phyloP scores from a whole-genome alignment of 75 land plant species.

The Pinus taeda region DNA sequence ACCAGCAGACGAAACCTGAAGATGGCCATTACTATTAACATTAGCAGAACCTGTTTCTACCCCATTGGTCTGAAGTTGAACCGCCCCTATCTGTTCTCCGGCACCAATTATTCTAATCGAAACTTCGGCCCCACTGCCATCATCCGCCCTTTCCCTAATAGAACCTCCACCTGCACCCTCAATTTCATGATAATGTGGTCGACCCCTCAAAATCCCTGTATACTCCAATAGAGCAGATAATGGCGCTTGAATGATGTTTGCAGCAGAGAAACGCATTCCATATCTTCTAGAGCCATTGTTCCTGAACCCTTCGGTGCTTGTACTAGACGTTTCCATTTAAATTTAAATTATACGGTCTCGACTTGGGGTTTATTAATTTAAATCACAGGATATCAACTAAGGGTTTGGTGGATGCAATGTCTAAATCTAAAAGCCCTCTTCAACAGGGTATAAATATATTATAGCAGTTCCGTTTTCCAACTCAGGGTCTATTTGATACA shows the following conservation, averaged over 20 bases:
- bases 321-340: conserved; percentile 4
- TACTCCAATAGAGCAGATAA: conserved; percentile 63
- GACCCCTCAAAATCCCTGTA: conserved; percentile 49
- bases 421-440: background rate
- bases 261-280: conserved; percentile 66
- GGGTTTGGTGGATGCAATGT: background rate
- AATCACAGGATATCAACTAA: background rate
- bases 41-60: conserved; percentile 1
- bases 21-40: background rate
- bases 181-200: conserved; percentile 39
- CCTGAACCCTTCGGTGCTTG: background rate
- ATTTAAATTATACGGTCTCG: background rate
- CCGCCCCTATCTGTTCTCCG: conserved; percentile 29
- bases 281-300: conserved; percentile 34
- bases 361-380: background rate
- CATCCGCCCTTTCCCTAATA: conserved; percentile 18
- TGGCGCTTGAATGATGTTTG: conserved; percentile 62
- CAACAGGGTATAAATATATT: background rate
- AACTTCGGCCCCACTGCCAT: conserved; percentile 55
- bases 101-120: conserved; percentile 77
- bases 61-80: conserved; percentile 10
- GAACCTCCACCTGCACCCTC: conserved; percentile 17
- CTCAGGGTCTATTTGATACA: background rate
- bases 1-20: background rate
- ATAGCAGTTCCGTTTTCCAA: background rate